Evolutionary conservation across 208 protist species (phyloP).

Genomic region (Leishmania turanica): DNA sequence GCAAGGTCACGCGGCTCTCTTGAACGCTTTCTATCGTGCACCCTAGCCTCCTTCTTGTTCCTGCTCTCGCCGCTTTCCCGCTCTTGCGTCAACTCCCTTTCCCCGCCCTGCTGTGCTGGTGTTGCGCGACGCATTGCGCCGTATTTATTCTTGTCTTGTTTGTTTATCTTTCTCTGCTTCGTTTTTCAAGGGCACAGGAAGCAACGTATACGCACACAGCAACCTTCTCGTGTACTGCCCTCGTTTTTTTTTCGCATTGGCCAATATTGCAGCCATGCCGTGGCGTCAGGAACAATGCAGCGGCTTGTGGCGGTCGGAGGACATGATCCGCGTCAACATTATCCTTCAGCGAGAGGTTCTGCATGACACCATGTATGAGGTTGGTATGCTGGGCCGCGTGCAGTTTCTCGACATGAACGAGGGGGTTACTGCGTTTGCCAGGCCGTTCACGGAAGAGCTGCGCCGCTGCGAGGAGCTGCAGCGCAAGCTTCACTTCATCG

Average conservation of each 20-base stretch:
- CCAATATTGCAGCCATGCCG: conserved; percentile 1
- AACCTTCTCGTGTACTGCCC: background rate
- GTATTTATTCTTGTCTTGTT: background rate
- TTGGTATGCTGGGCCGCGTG: conserved; percentile 95
- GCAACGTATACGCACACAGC: background rate
- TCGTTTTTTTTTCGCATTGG: background rate
- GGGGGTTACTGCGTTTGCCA: conserved; percentile 94
- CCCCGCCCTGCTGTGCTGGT: background rate
- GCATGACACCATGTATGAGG: conserved; percentile 95
- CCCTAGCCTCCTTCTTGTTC: background rate
- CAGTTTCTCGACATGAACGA: conserved; percentile 97
- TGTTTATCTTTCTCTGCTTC: background rate
- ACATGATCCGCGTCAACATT: conserved; percentile 97
- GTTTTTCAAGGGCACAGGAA: background rate
- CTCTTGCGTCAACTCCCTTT: background rate
- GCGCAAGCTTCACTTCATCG: conserved; percentile 95
- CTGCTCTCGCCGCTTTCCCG: background rate
- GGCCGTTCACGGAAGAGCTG: conserved; percentile 97
- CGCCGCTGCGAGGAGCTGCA: conserved; percentile 97
- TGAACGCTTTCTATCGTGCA: background rate
- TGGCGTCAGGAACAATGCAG: conserved; percentile 81
- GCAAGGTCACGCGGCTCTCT: background rate
- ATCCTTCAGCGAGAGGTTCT: conserved; percentile 97
- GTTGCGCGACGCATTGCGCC: background rate
- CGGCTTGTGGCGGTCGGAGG: conserved; percentile 95